These are phyloP conservation scores for Haematococcus lacustris DNA, from an alignment of 139 green algal genomes.

Conservation along the genomic window DNA sequence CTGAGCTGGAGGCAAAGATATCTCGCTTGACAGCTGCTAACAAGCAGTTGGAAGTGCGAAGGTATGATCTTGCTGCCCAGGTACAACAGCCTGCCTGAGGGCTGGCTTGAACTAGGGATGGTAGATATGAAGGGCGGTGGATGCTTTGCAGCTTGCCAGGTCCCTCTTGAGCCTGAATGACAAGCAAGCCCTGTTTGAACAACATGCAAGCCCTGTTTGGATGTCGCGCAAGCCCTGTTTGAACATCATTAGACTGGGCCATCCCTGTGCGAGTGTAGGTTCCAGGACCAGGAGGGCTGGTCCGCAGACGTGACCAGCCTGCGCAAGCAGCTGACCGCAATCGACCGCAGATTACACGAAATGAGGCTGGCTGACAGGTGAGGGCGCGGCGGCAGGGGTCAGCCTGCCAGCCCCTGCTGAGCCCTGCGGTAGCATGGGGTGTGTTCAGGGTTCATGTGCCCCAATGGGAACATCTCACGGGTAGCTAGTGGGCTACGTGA, in stretches of 20 bases:
- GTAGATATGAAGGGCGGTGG: no score
- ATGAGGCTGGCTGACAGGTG: constrained; percentile 56
- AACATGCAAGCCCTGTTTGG: no score
- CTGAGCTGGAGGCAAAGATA: constrained; percentile 42
- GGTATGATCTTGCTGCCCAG: background rate
- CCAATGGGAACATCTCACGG: background rate
- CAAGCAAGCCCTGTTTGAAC: no score
- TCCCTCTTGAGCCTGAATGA: no score
- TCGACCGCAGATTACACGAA: constrained; percentile 69
- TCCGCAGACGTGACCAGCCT: constrained; percentile 56
- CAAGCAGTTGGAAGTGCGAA: constrained; percentile 22
- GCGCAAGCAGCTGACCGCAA: constrained; percentile 52
- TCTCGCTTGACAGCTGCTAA: background rate
- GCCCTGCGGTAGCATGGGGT: background rate
- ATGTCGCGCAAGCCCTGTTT: no score
- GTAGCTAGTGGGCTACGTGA: background rate
- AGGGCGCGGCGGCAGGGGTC: background rate
- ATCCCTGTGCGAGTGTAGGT: background rate
- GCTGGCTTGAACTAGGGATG: no score
- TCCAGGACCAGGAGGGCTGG: constrained; percentile 65
- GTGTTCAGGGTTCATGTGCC: background rate
- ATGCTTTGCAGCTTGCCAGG: no score
- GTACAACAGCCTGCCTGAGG: no score
- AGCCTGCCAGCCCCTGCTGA: background rate
- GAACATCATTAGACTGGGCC: no score